phyloP scores from a whole-genome alignment of 352 stramenopile genomes.

The Phytopythium boreale region DNA sequence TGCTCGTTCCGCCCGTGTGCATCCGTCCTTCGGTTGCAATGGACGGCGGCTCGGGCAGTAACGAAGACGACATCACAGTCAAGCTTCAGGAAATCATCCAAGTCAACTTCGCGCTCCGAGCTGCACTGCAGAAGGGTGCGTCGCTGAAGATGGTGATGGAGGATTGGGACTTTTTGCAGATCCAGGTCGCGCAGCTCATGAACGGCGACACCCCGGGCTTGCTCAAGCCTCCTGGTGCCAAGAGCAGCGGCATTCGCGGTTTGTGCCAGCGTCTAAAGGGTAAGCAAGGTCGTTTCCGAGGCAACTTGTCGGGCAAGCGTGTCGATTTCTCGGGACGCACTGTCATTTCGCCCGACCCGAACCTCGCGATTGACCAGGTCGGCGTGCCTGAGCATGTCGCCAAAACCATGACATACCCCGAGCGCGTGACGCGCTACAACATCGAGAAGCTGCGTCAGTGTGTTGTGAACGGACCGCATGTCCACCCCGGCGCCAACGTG shows the following conservation, averaged over 20 bases:
- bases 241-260: constrained; percentile 93
- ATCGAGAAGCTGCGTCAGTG: constrained; percentile 95
- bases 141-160: constrained; percentile 99
- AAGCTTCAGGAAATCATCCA: constrained; percentile 99
- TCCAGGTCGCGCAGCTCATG: constrained; percentile 97
- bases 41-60: constrained; percentile 93
- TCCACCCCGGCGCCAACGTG: constrained; percentile 97
- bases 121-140: constrained; percentile 93
- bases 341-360: constrained; percentile 99
- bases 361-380: constrained; percentile 93
- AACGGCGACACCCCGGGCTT: constrained; percentile 98
- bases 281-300: constrained; percentile 97
- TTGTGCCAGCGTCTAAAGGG: constrained; percentile 98
- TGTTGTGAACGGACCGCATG: constrained; percentile 94
- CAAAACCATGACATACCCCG: constrained; percentile 98
- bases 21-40: constrained; percentile 99
- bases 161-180: constrained; percentile 99
- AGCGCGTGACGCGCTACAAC: constrained; percentile 97
- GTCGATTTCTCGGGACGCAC: constrained; percentile 99
- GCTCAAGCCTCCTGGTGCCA: constrained; percentile 90
- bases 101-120: constrained; percentile 96
- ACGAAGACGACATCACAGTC: constrained; percentile 98
- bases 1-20: constrained; percentile 98
- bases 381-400: constrained; percentile 96
- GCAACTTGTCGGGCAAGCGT: constrained; percentile 98